Evolutionary conservation across 805 yeast genomes (phyloP).

Genomic region (Hanseniaspora osmophila): DNA sequence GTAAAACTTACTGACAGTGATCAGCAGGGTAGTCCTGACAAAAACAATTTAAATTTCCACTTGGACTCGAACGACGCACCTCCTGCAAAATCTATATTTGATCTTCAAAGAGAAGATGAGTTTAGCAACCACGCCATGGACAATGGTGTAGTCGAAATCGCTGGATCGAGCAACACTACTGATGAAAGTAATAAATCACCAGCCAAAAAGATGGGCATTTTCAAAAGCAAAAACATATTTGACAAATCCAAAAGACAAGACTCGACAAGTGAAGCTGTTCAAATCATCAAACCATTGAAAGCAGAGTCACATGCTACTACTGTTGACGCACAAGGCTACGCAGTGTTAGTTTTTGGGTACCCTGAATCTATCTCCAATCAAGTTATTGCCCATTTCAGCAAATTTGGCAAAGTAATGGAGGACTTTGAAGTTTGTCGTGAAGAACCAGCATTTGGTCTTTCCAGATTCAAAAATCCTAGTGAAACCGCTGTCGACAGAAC

Average conservation of each 20-base stretch:
- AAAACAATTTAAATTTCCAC: not conserved
- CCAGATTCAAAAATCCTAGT: constrained; percentile 9
- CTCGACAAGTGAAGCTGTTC: not conserved
- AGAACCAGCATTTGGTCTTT: constrained; percentile 11
- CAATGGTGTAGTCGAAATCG: constrained; percentile 2
- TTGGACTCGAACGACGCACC: constrained; percentile 21
- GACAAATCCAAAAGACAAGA: constrained; percentile 2
- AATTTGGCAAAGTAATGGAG: constrained; percentile 70
- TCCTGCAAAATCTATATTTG: constrained; percentile 27
- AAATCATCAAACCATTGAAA: not conserved
- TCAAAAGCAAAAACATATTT: constrained; percentile 4
- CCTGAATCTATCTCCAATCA: constrained; percentile 59
- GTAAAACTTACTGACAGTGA: not conserved
- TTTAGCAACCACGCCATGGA: constrained; percentile 8
- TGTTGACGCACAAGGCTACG: constrained; percentile 29
- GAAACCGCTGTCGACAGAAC: constrained; percentile 6
- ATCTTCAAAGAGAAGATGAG: constrained; percentile 29
- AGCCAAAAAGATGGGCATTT: constrained; percentile 4
- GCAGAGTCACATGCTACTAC: not conserved
- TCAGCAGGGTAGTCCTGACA: not conserved
- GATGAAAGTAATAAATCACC: constrained; percentile 4
- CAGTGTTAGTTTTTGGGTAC: constrained; percentile 80
- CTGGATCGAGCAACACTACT: constrained; percentile 6
- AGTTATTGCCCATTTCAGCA: constrained; percentile 58
- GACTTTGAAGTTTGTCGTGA: constrained; percentile 36